A percentile compares a stretch with the other conserved stretches of the same genome.
These are phyloP conservation scores for Tricholomella constricta DNA, from an alignment of 768 basidiomycete genomes.

Conservation along the genomic window DNA sequence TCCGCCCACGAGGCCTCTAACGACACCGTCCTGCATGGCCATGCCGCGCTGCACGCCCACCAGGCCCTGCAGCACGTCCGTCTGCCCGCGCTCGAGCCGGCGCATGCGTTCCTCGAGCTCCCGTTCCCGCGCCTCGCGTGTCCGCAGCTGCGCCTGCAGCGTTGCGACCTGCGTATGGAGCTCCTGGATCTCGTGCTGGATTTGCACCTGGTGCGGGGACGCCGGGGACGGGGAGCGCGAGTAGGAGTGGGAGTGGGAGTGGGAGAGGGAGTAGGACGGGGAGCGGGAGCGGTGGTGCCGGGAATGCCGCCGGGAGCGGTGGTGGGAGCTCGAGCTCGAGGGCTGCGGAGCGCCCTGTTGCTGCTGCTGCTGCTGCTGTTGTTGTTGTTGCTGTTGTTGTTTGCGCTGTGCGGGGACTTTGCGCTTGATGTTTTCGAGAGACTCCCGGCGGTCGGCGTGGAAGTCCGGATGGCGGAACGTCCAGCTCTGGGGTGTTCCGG, in stretches of 20 bases:
- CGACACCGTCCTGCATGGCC: conserved; percentile 83
- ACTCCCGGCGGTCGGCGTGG: conserved; percentile 53
- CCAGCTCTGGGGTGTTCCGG: conserved; percentile 49
- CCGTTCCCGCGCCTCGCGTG: conserved; percentile 34
- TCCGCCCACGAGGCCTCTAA: conserved; percentile 81
- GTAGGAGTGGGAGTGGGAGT: conserved; percentile 24
- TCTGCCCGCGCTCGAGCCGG: conserved; percentile 40
- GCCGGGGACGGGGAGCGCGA: conserved; percentile 11
- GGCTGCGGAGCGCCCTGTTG: conserved; percentile 34
- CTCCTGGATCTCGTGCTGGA: conserved; percentile 15
- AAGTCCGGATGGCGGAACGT: conserved; percentile 64
- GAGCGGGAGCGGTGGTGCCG: conserved; percentile 14
- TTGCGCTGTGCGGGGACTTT: conserved; percentile 59
- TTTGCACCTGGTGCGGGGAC: background rate
- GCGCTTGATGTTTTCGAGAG: conserved; percentile 61
- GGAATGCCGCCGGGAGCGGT: conserved; percentile 15
- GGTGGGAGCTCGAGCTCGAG: too few species aligned
- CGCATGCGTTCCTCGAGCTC: conserved; percentile 36
- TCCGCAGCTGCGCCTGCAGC: conserved; percentile 35
- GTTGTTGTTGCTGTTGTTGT: too few species aligned
- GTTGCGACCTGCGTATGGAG: conserved; percentile 13
- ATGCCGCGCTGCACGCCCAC: conserved; percentile 50
- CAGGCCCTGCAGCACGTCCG: conserved; percentile 39
- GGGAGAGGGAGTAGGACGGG: conserved; percentile 17
- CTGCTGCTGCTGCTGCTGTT: too few species aligned